Percentiles rank a stretch among this genome's conserved stretches.
Evolutionary conservation across 176 grass and related monocot species (phyloP).

Genomic region (Oryza glaberrima): DNA sequence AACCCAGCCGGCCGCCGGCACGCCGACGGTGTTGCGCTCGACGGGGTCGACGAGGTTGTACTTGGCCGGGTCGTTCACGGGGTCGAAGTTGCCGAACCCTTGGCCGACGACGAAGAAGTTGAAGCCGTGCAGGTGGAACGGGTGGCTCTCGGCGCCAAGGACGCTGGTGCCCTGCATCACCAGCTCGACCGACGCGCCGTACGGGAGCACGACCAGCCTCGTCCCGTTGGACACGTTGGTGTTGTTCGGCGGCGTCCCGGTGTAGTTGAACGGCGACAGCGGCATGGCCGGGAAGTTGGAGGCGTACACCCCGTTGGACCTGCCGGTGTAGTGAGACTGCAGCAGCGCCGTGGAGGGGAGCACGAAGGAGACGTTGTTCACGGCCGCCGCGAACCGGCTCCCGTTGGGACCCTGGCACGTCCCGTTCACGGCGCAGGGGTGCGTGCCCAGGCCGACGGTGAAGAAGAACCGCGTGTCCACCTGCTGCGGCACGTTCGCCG

Average conservation of each 20-base stretch:
- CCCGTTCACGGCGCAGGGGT: conserved; percentile 58
- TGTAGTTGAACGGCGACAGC: conserved; percentile 68
- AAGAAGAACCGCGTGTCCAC: conserved; percentile 64
- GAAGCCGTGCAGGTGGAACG: conserved; percentile 73
- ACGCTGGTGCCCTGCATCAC: conserved; percentile 73
- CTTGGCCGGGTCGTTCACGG: conserved; percentile 39
- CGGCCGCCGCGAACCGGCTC: conserved; percentile 50
- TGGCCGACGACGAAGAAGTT: conserved; percentile 71
- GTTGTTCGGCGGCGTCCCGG: conserved; percentile 65
- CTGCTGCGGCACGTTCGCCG: conserved; percentile 46
- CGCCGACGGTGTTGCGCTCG: conserved; percentile 68
- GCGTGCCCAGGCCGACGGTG: conserved; percentile 64
- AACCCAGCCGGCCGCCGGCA: conserved; percentile 62
- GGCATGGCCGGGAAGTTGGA: conserved; percentile 57
- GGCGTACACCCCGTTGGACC: conserved; percentile 54
- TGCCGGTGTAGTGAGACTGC: conserved; percentile 70
- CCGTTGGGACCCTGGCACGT: conserved; percentile 60
- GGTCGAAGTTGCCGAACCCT: conserved; percentile 77
- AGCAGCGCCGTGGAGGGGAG: conserved; percentile 62
- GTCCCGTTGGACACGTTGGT: conserved; percentile 62
- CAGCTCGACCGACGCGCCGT: conserved; percentile 56
- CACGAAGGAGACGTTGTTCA: conserved; percentile 73
- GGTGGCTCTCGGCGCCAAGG: conserved; percentile 67
- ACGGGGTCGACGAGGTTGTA: conserved; percentile 85
- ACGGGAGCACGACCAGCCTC: conserved; percentile 59